Evolutionary conservation across 257 asterid species (phyloP), one percentile per base, ranked within the genome.

Genomic region (Datura wrightii): DNA sequence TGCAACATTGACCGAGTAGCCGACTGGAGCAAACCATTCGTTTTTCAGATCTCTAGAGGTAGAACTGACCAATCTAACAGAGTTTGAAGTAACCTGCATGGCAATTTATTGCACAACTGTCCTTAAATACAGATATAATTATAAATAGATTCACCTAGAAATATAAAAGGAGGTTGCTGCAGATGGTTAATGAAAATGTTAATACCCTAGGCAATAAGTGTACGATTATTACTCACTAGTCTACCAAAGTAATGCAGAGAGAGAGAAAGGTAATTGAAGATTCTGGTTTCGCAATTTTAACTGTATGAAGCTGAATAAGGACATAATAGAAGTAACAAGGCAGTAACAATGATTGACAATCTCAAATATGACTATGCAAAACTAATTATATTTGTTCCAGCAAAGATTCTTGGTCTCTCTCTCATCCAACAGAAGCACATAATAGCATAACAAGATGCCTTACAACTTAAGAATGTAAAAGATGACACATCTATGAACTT

Each of bases 1-100:
- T 85, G 99, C 99, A 87, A 95, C 98, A 90, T 95, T 95, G 89
- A 94, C 86, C 6, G 99, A 94, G 84, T 86, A 92, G 78, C 93
- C 95, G 13, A 88, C 88, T 46, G 98, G 98, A 83, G 98, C 97
- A 86, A 54, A 71, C 99, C 99, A 95, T 87, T 94, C 97, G 50
- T 92, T 82, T 44, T 89, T 94, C 85, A 93, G 83, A 89, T 90
- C 97, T 89, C 97, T 89, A 69, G 99, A 87, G 60, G 90, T 88
- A 83, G 98, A 92, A 86, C 97, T 93, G 81, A 95, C 95, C 87
- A 95, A 82, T 84, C 96, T 92, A 79, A 92, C 98, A 5, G 94
- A 87, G 74, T 86, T 93, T 79, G 99, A 95, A 85, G 97, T 93
- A 85, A 94, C 98, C 98, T 94, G 93, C 79, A 86, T 44, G 79